Evolutionary conservation across 2,329 filamentous ascomycete genomes (phyloP).

Genomic region (Sclerotinia sclerotiorum): DNA sequence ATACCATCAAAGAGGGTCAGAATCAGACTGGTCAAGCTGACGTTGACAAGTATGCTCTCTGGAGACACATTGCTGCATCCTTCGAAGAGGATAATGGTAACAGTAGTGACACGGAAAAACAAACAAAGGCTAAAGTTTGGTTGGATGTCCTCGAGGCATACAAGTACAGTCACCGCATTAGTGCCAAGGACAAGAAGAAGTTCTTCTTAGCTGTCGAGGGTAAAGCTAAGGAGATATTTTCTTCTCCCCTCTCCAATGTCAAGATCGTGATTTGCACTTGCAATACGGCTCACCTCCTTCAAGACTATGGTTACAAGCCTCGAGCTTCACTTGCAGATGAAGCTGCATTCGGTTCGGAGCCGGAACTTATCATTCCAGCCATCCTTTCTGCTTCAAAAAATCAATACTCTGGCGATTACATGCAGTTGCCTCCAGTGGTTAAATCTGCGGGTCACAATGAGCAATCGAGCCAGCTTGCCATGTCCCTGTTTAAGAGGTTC

Average conservation of each 20-base stretch:
- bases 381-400: background rate
- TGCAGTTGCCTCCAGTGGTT: slow-evolving; percentile 16
- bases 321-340: slow-evolving; percentile 22
- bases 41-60: too few species aligned
- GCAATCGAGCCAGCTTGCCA: background rate
- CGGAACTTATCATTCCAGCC: slow-evolving; percentile 16
- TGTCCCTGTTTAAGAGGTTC: slow-evolving; percentile 13
- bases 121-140: too few species aligned
- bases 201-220: background rate
- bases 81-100: too few species aligned
- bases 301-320: background rate
- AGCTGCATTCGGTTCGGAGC: slow-evolving; percentile 15
- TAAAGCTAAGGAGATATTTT: background rate
- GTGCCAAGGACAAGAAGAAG: background rate
- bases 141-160: background rate
- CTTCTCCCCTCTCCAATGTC: slow-evolving; percentile 2
- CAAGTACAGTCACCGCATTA: background rate
- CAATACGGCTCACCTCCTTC: slow-evolving; percentile 11
- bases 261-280: slow-evolving; percentile 23
- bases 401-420: slow-evolving; percentile 23
- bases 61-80: too few species aligned
- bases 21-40: too few species aligned
- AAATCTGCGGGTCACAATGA: slow-evolving; percentile 18
- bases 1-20: too few species aligned
- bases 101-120: too few species aligned